A percentile compares a stretch with the other conserved stretches of the same genome.
These are phyloP conservation scores for Russula lepida DNA, from an alignment of 768 basidiomycete species.

Conservation along the genomic window DNA sequence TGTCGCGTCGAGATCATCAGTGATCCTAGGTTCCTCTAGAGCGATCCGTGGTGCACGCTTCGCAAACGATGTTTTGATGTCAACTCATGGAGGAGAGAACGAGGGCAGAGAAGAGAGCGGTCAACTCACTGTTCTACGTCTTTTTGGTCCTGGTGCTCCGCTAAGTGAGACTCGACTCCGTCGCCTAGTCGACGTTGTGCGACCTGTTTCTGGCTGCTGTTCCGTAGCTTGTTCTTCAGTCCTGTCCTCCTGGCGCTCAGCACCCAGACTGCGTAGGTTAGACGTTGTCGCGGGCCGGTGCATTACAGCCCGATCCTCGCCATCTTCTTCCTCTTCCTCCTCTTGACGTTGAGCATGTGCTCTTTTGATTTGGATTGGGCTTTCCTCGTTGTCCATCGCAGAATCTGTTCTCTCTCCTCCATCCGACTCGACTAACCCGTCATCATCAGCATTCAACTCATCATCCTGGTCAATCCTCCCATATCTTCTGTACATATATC, in stretches of 20 bases:
- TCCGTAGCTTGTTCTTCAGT: neutral
- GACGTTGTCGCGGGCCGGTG: neutral
- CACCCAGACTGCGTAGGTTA: neutral
- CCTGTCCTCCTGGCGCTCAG: neutral
- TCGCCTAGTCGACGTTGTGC: neutral
- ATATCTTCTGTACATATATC: slow-evolving; percentile 4
- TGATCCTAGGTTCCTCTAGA: neutral
- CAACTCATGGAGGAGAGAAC: neutral
- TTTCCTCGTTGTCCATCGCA: slow-evolving; percentile 1
- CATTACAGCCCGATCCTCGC: neutral
- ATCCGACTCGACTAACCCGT: neutral
- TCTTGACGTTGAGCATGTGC: neutral
- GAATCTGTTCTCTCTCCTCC: neutral
- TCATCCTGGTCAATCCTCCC: neutral
- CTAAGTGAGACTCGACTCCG: neutral
- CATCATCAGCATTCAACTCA: neutral
- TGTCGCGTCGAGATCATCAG: neutral
- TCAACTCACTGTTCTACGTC: neutral
- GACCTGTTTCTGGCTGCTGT: neutral
- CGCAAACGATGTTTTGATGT: too few relatives aligned
- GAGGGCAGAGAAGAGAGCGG: neutral
- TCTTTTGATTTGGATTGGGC: neutral
- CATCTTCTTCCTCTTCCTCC: slow-evolving; percentile 11
- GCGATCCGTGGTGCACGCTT: neutral
- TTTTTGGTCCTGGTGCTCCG: neutral